phyloP scores from a whole-genome alignment of 1,284 basidiomycete genomes.

The Apiotrichum siamense region DNA sequence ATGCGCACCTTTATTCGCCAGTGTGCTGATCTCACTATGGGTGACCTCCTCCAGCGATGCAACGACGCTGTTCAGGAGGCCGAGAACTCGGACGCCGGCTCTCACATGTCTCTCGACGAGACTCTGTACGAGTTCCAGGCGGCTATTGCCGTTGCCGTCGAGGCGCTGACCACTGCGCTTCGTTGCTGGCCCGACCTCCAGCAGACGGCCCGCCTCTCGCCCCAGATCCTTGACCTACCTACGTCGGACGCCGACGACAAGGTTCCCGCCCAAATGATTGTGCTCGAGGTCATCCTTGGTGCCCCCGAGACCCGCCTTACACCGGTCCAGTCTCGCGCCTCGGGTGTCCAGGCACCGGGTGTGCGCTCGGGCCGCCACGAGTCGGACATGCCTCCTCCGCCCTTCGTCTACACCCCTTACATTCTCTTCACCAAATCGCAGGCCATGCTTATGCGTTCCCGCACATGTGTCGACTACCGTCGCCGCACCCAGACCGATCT shows the following conservation, averaged over 20 bases:
- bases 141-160: constrained; percentile 50
- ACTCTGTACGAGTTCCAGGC: constrained; percentile 51
- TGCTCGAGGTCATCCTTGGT: constrained; percentile 51
- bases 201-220: constrained; percentile 47
- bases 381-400: constrained; percentile 47
- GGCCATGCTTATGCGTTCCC: constrained; percentile 48
- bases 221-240: constrained; percentile 51
- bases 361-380: constrained; percentile 37
- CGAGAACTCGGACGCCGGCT: constrained; percentile 35
- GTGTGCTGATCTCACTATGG: constrained; percentile 47
- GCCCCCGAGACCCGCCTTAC: constrained; percentile 40
- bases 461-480: constrained; percentile 45
- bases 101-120: constrained; percentile 38
- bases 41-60: constrained; percentile 46
- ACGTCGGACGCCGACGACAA: constrained; percentile 39
- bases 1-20: constrained; percentile 48
- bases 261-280: constrained; percentile 46
- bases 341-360: constrained; percentile 38
- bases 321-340: constrained; percentile 38
- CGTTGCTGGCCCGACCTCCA: constrained; percentile 49
- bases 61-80: constrained; percentile 45
- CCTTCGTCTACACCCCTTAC: constrained; percentile 53
- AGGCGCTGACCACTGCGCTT: constrained; percentile 49
- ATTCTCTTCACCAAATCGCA: constrained; percentile 51
- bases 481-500: constrained; percentile 43